These are phyloP conservation scores for Stagonosporopsis rhizophila DNA, from an alignment of 2,329 filamentous ascomycete species.

Conservation along the genomic window DNA sequence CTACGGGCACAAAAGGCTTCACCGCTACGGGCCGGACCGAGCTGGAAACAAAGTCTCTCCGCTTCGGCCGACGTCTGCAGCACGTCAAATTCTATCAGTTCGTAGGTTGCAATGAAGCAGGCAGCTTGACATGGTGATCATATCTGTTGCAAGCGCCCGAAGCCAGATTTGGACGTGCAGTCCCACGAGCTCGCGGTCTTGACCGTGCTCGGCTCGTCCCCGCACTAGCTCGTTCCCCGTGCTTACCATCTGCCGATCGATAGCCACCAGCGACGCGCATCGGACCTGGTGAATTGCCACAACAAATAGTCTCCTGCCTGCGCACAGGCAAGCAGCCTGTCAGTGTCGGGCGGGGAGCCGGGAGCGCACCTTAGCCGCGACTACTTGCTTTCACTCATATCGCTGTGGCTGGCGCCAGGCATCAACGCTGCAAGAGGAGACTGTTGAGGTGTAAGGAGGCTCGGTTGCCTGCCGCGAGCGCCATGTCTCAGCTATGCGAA, in stretches of 20 bases:
- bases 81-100: background rate
- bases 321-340: background rate
- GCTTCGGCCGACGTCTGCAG: background rate
- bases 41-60: background rate
- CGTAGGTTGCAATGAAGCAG: background rate
- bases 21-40: constrained; percentile 26
- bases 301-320: constrained; percentile 5
- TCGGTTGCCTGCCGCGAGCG: constrained; percentile 23
- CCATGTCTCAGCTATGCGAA: constrained; percentile 10
- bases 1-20: constrained; percentile 10
- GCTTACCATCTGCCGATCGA: constrained; percentile 12
- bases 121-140: background rate
- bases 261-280: background rate
- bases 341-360: constrained; percentile 12
- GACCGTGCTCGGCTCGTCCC: constrained; percentile 19
- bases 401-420: constrained; percentile 10
- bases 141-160: constrained; percentile 3
- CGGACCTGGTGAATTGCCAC: background rate
- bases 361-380: background rate
- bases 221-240: constrained; percentile 14
- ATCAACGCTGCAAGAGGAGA: constrained; percentile 25
- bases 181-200: constrained; percentile 8
- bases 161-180: constrained; percentile 2
- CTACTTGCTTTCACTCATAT: constrained; percentile 16
- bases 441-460: constrained; percentile 29